Evolutionary conservation across 805 yeast genomes (phyloP).

Genomic region (Wickerhamomyces kurtzmanii): DNA sequence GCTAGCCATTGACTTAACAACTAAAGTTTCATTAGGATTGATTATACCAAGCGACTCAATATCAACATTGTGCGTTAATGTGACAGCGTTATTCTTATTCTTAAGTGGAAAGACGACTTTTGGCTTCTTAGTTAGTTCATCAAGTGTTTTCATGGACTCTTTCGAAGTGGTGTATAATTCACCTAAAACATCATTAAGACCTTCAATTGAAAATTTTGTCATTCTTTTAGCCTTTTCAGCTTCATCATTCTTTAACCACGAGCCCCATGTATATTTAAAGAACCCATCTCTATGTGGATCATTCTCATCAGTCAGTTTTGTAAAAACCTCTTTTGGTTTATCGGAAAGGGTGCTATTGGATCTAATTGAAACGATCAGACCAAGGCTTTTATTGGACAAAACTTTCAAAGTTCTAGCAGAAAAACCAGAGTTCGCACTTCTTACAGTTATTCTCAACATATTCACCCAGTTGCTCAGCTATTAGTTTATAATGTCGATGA

Average conservation of each 20-base stretch:
- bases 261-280: slow-evolving; percentile 90
- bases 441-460: too few species aligned
- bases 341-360: slow-evolving; percentile 18
- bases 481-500: too few species aligned
- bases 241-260: slow-evolving; percentile 80
- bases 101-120: slow-evolving; percentile 22
- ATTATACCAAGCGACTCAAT: slow-evolving; percentile 31
- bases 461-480: too few species aligned
- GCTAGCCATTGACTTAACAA: slow-evolving; percentile 65
- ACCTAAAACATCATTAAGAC: slow-evolving; percentile 46
- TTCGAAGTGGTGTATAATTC: slow-evolving; percentile 29
- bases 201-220: slow-evolving; percentile 76
- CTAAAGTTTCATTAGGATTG: slow-evolving; percentile 32
- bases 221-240: slow-evolving; percentile 65
- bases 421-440: too few species aligned
- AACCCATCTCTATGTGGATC: slow-evolving; percentile 66
- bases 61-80: slow-evolving; percentile 39
- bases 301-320: slow-evolving; percentile 46
- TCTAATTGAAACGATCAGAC: too few species aligned
- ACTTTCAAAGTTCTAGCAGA: too few species aligned
- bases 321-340: slow-evolving; percentile 27
- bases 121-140: slow-evolving; percentile 12
- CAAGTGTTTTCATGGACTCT: slow-evolving; percentile 19
- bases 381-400: too few species aligned
- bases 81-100: slow-evolving; percentile 27